Conservation (phyloP, 805 yeast species). For the Torulaspora microellipsoides region DNA sequence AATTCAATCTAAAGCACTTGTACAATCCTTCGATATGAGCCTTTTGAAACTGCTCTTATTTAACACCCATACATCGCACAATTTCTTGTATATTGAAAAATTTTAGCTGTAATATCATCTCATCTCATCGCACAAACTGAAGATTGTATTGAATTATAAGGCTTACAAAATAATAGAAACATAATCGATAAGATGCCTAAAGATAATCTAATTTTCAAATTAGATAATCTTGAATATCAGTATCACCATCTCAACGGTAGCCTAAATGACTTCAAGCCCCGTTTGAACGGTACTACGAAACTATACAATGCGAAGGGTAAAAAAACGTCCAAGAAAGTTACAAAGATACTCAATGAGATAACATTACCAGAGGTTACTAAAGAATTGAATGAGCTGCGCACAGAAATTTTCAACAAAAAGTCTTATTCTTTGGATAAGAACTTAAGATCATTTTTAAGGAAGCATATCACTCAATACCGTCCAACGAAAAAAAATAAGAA, state of each 20-base stretch:
- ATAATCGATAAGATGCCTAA: constrained; percentile 24
- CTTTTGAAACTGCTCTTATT: not conserved
- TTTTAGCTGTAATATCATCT: constrained; percentile 10
- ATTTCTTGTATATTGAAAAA: constrained; percentile 4
- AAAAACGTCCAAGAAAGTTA: constrained; percentile 26
- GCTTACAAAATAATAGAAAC: too few relatives aligned
- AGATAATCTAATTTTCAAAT: constrained; percentile 32
- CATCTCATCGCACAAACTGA: constrained; percentile 13
- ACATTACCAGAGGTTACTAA: constrained; percentile 12
- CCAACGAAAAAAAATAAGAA: constrained; percentile 12
- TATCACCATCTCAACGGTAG: constrained; percentile 28
- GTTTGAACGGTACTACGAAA: constrained; percentile 30
- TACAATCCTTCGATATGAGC: too few relatives aligned
- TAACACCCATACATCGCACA: constrained; percentile 8
- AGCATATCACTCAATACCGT: constrained; percentile 12
- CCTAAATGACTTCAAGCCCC: constrained; percentile 29
- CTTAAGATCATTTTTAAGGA: constrained; percentile 13
- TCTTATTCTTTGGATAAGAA: constrained; percentile 26
- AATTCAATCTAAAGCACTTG: too few relatives aligned
- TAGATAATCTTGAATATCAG: constrained; percentile 35
- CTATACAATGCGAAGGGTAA: constrained; percentile 33
- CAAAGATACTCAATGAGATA: constrained; percentile 18
- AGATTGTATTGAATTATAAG: not conserved
- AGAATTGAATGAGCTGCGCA: constrained; percentile 19
- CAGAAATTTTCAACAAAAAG: constrained; percentile 29